Conservation (phyloP, 139 green algal species). For the Picochlorum sp. region DNA sequence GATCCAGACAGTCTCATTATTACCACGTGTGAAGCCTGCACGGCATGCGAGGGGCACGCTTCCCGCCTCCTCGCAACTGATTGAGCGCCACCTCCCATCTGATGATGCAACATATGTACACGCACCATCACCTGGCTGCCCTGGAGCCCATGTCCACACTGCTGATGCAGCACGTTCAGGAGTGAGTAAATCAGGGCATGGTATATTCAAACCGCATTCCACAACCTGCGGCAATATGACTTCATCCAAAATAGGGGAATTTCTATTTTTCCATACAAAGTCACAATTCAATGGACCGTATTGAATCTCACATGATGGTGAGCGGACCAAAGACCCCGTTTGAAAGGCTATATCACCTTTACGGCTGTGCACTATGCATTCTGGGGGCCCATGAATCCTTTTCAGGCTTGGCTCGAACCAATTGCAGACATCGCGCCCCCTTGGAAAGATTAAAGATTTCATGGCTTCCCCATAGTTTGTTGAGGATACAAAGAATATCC, state of each 20-base stretch:
- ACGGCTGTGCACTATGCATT: slow-evolving; percentile 14
- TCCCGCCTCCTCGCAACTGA: slow-evolving; percentile 3
- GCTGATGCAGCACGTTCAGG: slow-evolving; percentile 29
- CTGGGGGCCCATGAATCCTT: slow-evolving; percentile 18
- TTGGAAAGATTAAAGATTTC: slow-evolving; percentile 34
- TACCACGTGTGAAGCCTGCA: not conserved
- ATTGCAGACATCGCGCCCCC: slow-evolving; percentile 30
- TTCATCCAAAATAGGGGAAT: slow-evolving; percentile 28
- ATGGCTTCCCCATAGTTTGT: slow-evolving; percentile 50
- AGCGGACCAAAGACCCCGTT: slow-evolving; percentile 28
- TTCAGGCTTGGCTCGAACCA: slow-evolving; percentile 42
- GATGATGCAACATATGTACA: slow-evolving; percentile 25
- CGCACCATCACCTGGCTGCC: slow-evolving; percentile 21
- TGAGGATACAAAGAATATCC: slow-evolving; percentile 41
- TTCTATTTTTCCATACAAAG: slow-evolving; percentile 35
- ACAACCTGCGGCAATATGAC: slow-evolving; percentile 18
- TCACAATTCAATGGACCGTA: slow-evolving; percentile 64
- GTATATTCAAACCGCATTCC: slow-evolving; percentile 54
- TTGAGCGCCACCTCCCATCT: slow-evolving; percentile 35
- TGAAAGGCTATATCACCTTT: slow-evolving; percentile 12
- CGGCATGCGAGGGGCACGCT: slow-evolving; percentile 28
- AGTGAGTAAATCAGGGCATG: slow-evolving; percentile 52
- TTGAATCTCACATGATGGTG: slow-evolving; percentile 50
- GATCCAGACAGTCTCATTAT: not conserved
- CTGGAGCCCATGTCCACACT: slow-evolving; percentile 60